phyloP scores from a whole-genome alignment of 2,329 filamentous ascomycete species.

The Macrophomina pseudophaseolina region DNA sequence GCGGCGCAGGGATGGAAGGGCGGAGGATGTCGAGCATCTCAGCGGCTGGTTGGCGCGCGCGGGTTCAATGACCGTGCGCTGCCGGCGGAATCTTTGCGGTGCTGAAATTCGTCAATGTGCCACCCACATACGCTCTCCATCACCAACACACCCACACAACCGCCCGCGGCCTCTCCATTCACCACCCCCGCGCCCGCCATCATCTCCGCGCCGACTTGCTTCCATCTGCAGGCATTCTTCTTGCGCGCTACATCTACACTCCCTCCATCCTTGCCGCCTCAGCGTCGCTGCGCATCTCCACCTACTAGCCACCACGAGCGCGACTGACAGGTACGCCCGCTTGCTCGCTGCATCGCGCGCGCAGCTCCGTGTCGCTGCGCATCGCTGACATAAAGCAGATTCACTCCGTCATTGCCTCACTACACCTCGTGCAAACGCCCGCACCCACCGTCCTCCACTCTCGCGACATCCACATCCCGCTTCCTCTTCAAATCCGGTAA shows the following conservation, averaged over 20 bases:
- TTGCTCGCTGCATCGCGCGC: conserved; percentile 15
- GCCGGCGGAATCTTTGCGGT: conserved; percentile 18
- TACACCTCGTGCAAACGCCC: background rate
- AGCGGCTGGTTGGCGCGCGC: conserved; percentile 14
- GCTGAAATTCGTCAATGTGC: conserved; percentile 25
- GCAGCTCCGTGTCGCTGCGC: conserved; percentile 8
- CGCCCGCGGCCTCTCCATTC: conserved; percentile 17
- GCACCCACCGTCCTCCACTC: conserved; percentile 12
- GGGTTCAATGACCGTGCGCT: conserved; percentile 19
- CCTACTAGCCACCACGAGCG: conserved; percentile 17
- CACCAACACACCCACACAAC: conserved; percentile 23
- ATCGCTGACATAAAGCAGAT: conserved; percentile 8
- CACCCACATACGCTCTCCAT: conserved; percentile 12
- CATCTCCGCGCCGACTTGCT: conserved; percentile 17
- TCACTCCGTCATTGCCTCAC: conserved; percentile 7
- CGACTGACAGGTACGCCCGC: conserved; percentile 21
- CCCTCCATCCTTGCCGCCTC: background rate
- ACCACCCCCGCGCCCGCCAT: conserved; percentile 1
- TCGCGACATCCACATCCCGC: conserved; percentile 8
- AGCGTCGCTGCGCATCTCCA: conserved; percentile 17
- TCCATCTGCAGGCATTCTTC: background rate
- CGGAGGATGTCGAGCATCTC: conserved; percentile 14
- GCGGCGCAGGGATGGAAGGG: conserved; percentile 13
- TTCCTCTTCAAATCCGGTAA: conserved; percentile 3
- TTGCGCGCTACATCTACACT: conserved; percentile 2